Base-by-base conservation (phyloP, 495 filamentous ascomycete genomes). In the Penicillium psychrofluorescens region DNA sequence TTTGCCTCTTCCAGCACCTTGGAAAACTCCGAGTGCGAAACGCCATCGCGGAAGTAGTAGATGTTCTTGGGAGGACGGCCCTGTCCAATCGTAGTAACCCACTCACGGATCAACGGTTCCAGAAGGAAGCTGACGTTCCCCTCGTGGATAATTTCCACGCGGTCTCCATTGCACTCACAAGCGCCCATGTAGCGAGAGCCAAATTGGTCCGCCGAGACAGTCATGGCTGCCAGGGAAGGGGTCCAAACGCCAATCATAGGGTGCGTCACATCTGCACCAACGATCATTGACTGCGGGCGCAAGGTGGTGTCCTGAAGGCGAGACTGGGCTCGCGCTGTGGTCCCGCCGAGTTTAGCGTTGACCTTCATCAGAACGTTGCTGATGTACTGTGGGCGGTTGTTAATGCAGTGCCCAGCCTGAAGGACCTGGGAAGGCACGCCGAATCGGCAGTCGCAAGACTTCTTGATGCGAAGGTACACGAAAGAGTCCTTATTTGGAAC, bases 31-130 rank as follows among this genome's bases (percentile, higher is more conserved):
- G 85, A 86, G 45, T 92, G 86, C 1, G 85, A 90, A 6, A 96
- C 88, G 55, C 92, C 92, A 54, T 98, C 92, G 12, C 92, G 90
- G 69, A 96, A 84, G 63, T 95, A 97, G 59, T 94, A 86, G 41
- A 98, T 73, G 30, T 88, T 75, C 32, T 75, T 38, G 0, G 89
- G 88, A 5, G 62, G 46, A 2, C 52, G 42, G 2, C 74, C 68
- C 5, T 64, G 50, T 11, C 71, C 71, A 36, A 82, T 67, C n/a
- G 69, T 76, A 1, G 52, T 36, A 29, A 74, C 70, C 83, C 88
- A 98, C 29, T 75, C 58, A 12, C 66, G 64, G 9, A 87, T 56
- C 29, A 94, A 64, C 6, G 73, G 78, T 0, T 59, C 62, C 6
- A 95, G 57, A 64, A 90, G 82, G 3, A 51, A 48, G 7, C 77